Conservation (phyloP, 768 basidiomycete species). For the Suillus occidentalis region DNA sequence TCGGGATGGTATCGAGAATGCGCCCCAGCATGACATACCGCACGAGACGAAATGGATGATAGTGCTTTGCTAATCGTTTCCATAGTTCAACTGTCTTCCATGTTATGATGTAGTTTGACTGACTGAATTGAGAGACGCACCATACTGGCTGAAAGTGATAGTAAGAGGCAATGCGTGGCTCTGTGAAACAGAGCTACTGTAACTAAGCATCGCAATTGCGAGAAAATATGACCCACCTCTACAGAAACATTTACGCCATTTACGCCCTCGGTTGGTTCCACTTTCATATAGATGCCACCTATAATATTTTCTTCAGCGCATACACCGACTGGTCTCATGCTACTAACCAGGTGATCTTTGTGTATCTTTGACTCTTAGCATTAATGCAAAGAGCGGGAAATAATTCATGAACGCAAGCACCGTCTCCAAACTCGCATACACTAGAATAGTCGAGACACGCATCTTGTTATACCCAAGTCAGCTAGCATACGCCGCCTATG, state of each 20-base stretch:
- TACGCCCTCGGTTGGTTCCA: slow-evolving; percentile 28
- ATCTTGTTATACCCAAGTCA: slow-evolving; percentile 36
- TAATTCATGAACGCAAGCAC: slow-evolving; percentile 82
- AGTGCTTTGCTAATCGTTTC: slow-evolving; percentile 50
- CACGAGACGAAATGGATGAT: slow-evolving; percentile 57
- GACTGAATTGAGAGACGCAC: slow-evolving; percentile 24
- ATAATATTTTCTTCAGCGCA: slow-evolving; percentile 9
- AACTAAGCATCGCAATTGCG: background rate
- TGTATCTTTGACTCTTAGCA: slow-evolving; percentile 83
- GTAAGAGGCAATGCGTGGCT: slow-evolving; percentile 53
- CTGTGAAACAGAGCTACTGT: slow-evolving; percentile 29
- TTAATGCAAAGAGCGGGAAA: slow-evolving; percentile 87
- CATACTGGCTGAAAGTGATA: slow-evolving; percentile 58
- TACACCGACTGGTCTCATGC: background rate
- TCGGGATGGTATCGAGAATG: slow-evolving; percentile 49
- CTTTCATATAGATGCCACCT: slow-evolving; percentile 30
- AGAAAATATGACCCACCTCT: background rate
- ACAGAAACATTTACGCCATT: background rate
- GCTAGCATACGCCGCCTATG: background rate
- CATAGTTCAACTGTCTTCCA: slow-evolving; percentile 45
- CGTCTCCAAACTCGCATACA: slow-evolving; percentile 65
- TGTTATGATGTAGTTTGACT: background rate
- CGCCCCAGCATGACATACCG: slow-evolving; percentile 48
- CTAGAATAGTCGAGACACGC: slow-evolving; percentile 51
- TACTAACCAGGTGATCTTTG: slow-evolving; percentile 72